phyloP scores from a whole-genome alignment of 2,329 filamentous ascomycete genomes.

The Periconia sp. region DNA sequence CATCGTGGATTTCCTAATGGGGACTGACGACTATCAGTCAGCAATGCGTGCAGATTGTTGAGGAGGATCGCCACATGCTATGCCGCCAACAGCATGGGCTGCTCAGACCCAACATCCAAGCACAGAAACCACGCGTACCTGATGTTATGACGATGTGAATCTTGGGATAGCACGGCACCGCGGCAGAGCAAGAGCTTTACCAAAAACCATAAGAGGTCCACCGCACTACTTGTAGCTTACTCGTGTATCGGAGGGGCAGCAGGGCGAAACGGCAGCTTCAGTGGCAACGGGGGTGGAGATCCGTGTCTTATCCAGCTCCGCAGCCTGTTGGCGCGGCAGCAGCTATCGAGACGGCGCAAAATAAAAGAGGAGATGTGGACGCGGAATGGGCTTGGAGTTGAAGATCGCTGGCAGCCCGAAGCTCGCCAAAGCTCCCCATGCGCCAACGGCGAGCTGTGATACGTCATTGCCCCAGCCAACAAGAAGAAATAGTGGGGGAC shows the following conservation, averaged over 20 bases:
- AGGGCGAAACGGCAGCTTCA: too few species aligned
- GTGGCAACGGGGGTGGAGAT: too few species aligned
- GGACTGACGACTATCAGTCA: conserved; percentile 25
- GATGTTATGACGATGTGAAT: too few species aligned
- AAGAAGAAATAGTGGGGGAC: conserved; percentile 24
- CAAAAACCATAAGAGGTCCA: too few species aligned
- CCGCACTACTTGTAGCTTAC: too few species aligned
- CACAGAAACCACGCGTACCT: too few species aligned
- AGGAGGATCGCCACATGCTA: conserved; percentile 14
- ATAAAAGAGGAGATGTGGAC: conserved; percentile 28
- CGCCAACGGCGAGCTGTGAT: conserved; percentile 19
- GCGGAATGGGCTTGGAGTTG: conserved; percentile 11
- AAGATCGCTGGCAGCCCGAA: conserved; percentile 13
- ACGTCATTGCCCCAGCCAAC: conserved; percentile 31
- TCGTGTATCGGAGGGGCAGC: too few species aligned
- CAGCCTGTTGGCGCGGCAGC: conserved; percentile 27
- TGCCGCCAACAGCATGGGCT: not conserved
- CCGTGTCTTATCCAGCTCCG: conserved; percentile 14
- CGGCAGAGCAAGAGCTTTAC: too few species aligned
- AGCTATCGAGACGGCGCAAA: conserved; percentile 18
- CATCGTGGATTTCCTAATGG: conserved; percentile 18
- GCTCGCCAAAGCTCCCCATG: conserved; percentile 30
- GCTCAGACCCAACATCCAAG: too few species aligned
- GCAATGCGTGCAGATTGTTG: conserved; percentile 20
- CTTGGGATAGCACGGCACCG: too few species aligned